These are phyloP conservation scores for Dipteronia sinensis DNA, from an alignment of 345 rosid genomes.

Conservation along the genomic window DNA sequence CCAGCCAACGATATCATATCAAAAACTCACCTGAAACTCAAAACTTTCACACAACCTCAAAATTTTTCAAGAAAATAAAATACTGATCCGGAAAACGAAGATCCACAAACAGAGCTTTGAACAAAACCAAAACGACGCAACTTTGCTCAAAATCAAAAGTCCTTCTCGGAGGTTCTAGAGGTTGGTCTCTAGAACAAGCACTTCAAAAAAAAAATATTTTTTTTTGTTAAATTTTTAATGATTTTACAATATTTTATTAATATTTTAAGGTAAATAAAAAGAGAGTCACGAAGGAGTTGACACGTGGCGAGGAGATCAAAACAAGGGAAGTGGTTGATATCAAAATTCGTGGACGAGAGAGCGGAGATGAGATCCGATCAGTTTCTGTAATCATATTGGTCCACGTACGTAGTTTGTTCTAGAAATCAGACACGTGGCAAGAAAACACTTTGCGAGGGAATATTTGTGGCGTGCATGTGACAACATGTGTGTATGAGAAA, in stretches of 20 bases:
- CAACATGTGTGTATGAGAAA: not conserved
- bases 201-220: constrained; percentile 5
- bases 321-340: constrained; percentile 40
- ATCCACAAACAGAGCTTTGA: not conserved
- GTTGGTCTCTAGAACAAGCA: constrained; percentile 24
- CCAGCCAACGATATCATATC: not conserved
- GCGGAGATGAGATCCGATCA: constrained; percentile 71
- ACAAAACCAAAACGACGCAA: constrained; percentile 5
- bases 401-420: constrained; percentile 45
- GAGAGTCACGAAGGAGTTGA: constrained; percentile 29
- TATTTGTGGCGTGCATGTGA: constrained; percentile 21
- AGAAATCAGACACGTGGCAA: constrained; percentile 27
- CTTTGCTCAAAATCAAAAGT: constrained; percentile 15
- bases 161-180: constrained; percentile 46
- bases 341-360: constrained; percentile 90
- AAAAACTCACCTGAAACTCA: constrained; percentile 39
- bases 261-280: constrained; percentile 25
- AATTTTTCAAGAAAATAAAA: constrained; percentile 26
- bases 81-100: constrained; percentile 8
- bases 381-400: constrained; percentile 58
- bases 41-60: constrained; percentile 2
- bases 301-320: constrained; percentile 64
- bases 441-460: not conserved
- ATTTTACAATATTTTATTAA: constrained; percentile 18
- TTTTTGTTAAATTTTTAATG: constrained; percentile 6